These are phyloP conservation scores for Pythium phragmitis DNA, from an alignment of 352 stramenopile genomes.

Conservation along the genomic window DNA sequence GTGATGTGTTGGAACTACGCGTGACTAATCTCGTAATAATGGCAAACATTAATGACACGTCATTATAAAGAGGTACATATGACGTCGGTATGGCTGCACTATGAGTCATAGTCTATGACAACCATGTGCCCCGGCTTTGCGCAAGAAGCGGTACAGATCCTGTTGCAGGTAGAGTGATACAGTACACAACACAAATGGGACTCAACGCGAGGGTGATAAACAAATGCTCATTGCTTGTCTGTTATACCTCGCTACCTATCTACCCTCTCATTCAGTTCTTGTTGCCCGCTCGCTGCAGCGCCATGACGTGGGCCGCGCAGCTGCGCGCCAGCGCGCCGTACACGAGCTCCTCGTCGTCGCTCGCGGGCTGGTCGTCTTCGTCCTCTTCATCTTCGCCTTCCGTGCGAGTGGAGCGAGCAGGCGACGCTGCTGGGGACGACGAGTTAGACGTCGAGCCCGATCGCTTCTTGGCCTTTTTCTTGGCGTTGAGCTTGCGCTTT, in stretches of 20 bases:
- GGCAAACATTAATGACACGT: not conserved
- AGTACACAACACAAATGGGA: no score
- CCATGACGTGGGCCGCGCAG: slow-evolving; percentile 60
- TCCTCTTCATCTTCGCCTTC: slow-evolving; percentile 33
- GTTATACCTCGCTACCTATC: not conserved
- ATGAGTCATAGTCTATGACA: not conserved
- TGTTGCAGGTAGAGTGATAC: no score
- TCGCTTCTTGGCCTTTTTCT: slow-evolving; percentile 24
- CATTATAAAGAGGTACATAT: not conserved
- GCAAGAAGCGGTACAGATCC: not conserved
- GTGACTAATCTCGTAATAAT: not conserved
- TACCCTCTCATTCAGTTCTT: slow-evolving; percentile 7
- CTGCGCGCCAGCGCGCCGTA: slow-evolving; percentile 61
- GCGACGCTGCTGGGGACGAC: slow-evolving; percentile 5
- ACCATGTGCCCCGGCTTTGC: slow-evolving; percentile 1
- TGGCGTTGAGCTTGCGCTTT: slow-evolving; percentile 33
- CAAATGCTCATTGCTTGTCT: not conserved
- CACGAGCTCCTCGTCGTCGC: slow-evolving; percentile 51
- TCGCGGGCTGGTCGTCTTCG: slow-evolving; percentile 48
- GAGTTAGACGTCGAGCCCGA: not conserved
- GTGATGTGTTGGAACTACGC: no score
- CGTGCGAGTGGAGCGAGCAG: slow-evolving; percentile 8
- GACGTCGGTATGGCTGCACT: slow-evolving; percentile 12
- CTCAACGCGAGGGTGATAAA: no score
- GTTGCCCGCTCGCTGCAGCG: slow-evolving; percentile 38